phyloP scores from a whole-genome alignment of 345 rosid genomes.

The Stellera chamaejasme region DNA sequence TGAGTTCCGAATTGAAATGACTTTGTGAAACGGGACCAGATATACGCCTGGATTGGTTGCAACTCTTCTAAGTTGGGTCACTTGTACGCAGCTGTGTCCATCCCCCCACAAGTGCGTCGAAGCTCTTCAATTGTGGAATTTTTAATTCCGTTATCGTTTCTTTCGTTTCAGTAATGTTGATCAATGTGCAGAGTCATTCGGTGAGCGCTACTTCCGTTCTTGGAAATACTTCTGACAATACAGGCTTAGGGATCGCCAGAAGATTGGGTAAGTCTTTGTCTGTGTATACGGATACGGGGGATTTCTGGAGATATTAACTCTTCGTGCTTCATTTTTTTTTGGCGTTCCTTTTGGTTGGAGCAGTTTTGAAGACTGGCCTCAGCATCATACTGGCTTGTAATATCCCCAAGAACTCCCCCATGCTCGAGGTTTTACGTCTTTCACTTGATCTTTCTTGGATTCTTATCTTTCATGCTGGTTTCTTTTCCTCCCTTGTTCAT shows the following conservation, averaged over 20 bases:
- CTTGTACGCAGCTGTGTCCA: conserved; percentile 77
- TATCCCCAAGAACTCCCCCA: conserved; percentile 76
- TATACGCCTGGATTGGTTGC: conserved; percentile 81
- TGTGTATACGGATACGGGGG: neutral
- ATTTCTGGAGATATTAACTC: neutral
- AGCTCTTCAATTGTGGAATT: neutral
- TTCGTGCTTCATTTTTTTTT: neutral
- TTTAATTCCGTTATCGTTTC: neutral
- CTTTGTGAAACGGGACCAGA: conserved; percentile 19
- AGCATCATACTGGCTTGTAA: conserved; percentile 72
- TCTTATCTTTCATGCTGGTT: neutral
- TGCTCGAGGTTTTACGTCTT: conserved; percentile 54
- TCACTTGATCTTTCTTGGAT: neutral
- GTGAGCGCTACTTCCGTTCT: conserved; percentile 70
- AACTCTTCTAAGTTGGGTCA: conserved; percentile 64
- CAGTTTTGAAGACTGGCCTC: conserved; percentile 85
- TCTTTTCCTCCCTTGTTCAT: neutral
- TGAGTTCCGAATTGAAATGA: too few relatives aligned
- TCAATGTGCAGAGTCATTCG: conserved; percentile 38
- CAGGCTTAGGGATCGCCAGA: conserved; percentile 86
- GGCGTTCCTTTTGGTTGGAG: neutral
- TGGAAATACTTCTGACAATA: conserved; percentile 80
- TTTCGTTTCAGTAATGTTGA: too few relatives aligned
- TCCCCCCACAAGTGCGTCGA: conserved; percentile 4
- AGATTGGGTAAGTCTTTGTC: conserved; percentile 38